Base-by-base conservation (phyloP, 1,284 basidiomycete genomes). In the Ustilago esculenta region DNA sequence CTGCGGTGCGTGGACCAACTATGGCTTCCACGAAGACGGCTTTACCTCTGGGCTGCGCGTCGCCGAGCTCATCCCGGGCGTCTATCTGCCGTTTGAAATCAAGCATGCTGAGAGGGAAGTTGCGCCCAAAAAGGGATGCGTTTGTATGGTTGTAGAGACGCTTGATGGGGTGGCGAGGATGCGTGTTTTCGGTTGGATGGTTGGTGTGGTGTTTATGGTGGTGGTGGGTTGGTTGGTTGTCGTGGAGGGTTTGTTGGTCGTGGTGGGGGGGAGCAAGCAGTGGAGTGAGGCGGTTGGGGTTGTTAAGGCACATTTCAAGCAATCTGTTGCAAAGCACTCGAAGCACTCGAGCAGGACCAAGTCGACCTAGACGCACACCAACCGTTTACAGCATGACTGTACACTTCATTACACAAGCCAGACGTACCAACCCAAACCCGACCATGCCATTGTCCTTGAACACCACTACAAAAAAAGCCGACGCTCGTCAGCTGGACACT, bases 11-110 rank as follows among this genome's bases (percentile, higher is more conserved):
- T 92, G 90, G 85, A 86, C 88, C 40, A 87, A 87, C 51, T 91
- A 91, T 72, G 90, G 82, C 7, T 81, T 90, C 83, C 90, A 92
- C 82, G 90, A 92, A 82, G 90, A 92, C 74, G 90, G 90, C 4
- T 92, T 92, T 82, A 86, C 89, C 0, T 87, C 80, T 0, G 84
- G 83, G 0, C 68, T 85, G 45, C 73, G 74, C 3, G 83, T 81
- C 6, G 54, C 70, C 10, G 59, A 61, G 5, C 75, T 77, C 5
- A 82, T 84, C 30, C 43, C 46, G 33, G 74, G 70, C 30, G 83
- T 82, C 0, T 67, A 55, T 8, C 67, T 81, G n/a, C 84, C 84
- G 0, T 84, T 84, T 75, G 68, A 80, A 0, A 49, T 82, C 23
- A 44, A 33, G 21, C 72, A 81, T 20, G 83, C 83, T 10, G 75